Evolutionary conservation across 192 early-diverging fungal species (phyloP).

Genomic region (Backusella morwellensis): DNA sequence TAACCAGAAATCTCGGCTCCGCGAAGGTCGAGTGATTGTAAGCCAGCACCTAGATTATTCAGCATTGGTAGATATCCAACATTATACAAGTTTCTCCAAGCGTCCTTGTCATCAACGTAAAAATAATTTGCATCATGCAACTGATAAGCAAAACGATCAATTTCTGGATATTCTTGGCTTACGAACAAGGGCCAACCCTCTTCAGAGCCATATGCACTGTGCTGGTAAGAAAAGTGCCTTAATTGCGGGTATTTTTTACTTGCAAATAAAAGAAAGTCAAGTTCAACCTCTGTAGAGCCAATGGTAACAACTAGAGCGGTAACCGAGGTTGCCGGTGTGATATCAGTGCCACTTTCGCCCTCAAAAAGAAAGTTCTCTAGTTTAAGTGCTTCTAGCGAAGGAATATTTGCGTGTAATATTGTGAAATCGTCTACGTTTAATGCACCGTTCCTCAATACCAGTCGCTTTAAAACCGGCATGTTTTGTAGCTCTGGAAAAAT

Average conservation of each 20-base stretch:
- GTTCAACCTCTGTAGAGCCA: not conserved
- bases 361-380: not conserved
- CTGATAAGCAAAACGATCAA: not conserved
- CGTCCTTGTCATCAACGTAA: not conserved
- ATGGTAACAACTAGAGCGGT: not conserved
- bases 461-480: not conserved
- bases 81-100: not conserved
- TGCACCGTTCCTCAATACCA: not conserved
- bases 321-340: not conserved
- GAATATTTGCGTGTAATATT: not conserved
- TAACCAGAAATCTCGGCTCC: not conserved
- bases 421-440: not conserved
- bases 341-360: not conserved
- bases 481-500: not conserved
- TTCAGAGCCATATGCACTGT: not conserved
- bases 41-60: not conserved
- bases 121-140: not conserved
- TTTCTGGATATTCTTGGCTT: not conserved
- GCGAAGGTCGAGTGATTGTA: not conserved
- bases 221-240: not conserved
- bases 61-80: not conserved
- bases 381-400: not conserved
- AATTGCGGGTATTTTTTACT: not conserved
- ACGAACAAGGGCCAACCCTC: not conserved
- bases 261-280: not conserved